Conservation (phyloP, 257 asterid species). For the Fraxinus americana region DNA sequence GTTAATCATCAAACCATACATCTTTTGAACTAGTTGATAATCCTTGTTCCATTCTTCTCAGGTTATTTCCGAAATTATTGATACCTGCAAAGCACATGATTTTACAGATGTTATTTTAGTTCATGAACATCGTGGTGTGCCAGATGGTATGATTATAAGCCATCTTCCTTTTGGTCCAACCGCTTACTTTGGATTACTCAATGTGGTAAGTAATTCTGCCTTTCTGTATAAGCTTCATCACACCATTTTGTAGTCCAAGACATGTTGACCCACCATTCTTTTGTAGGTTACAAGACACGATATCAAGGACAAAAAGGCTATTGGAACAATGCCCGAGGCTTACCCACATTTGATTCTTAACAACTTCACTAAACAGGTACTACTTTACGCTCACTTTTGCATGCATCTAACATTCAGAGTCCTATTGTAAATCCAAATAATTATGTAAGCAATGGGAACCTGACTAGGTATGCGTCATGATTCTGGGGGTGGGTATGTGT, state of each 20-base stretch:
- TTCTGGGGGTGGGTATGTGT: neutral
- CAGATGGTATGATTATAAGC: conserved; percentile 83
- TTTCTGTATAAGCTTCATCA: neutral
- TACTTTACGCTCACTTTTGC: neutral
- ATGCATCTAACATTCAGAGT: neutral
- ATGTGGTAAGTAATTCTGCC: conserved; percentile 71
- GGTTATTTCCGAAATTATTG: conserved; percentile 91
- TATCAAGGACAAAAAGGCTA: conserved; percentile 78
- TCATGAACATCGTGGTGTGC: conserved; percentile 96
- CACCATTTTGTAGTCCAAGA: conserved; percentile 14
- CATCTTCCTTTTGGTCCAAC: conserved; percentile 98
- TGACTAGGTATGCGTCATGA: neutral
- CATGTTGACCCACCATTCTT: conserved; percentile 22
- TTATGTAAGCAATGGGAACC: neutral
- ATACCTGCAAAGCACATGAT: conserved; percentile 86
- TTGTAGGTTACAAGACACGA: conserved; percentile 91
- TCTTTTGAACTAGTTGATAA: neutral
- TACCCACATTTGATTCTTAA: conserved; percentile 85
- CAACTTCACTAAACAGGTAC: conserved; percentile 75
- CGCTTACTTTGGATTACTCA: conserved; percentile 86
- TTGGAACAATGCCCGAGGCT: conserved; percentile 91
- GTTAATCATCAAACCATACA: neutral
- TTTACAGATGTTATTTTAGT: conserved; percentile 88
- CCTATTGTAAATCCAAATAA: neutral
- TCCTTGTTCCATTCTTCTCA: conserved; percentile 27